Base-by-base conservation (phyloP, 495 filamentous ascomycete species). In the Aspergillus sparsus region DNA sequence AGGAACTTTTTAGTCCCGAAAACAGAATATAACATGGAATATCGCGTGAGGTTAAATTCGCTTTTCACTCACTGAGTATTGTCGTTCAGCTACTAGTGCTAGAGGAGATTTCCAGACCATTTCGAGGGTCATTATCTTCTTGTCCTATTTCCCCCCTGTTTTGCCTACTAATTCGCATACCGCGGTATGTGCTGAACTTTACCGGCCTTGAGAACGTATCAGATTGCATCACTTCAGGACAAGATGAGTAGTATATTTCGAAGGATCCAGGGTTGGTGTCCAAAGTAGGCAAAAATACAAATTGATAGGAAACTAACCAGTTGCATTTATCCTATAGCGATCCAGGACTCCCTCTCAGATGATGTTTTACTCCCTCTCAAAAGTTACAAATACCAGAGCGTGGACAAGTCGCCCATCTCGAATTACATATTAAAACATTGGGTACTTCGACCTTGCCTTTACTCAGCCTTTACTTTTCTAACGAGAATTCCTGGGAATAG, bases 381-480 rank as follows among this genome's bases (percentile, higher is more conserved):
- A 74, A 86, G 85, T 31, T 98, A 98, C 85, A 95, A 97, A 71
- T 98, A 98, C 74, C 92, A 90, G 66, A 88, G 87, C 69, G 93
- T 98, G 68, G 94, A 98, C 80, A 96, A 97, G 74, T 97, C 92
- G n/a, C 84, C 87, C 55, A 87, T 98, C 42, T 97, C 95, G 44
- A 81, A 88, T 66, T 96, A 98, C 73, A 92, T 98, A 71, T 82
- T 98, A 39, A 89, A 84, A 63, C 93, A 95, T 69, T 98, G 97
- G 72, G 93, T 98, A 89, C 76, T 88, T 72, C 45, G 35, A 46
- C 60, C 62, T 34, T n/a, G 5, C 33, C 27, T 31, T 27, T 15
- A 49, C 16, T 27, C 32, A 18, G 3, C 13, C 27, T 12, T 46
- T 6, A 21, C 50, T 2, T 46, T 13, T 62, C 58, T 62, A 35